Conservation (phyloP, 2,329 filamentous ascomycete species). For the Fusarium ambrosium region DNA sequence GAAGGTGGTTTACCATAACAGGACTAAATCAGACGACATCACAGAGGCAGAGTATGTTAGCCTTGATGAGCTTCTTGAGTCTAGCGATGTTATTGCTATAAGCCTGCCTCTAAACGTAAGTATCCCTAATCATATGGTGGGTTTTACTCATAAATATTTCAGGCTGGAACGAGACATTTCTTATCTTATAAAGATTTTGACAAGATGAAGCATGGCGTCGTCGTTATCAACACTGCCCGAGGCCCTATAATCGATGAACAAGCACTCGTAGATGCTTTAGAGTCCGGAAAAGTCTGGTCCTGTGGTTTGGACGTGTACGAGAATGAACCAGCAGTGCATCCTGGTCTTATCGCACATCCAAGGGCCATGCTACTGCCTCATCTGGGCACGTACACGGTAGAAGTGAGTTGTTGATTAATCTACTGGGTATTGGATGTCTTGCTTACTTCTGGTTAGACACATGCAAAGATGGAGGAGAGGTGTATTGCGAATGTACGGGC, state of each 20-base stretch:
- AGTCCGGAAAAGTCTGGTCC: neutral
- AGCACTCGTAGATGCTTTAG: neutral
- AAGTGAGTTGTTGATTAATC: neutral
- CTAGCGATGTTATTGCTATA: neutral
- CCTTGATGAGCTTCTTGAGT: neutral
- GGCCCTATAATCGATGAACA: neutral
- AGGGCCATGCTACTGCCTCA: neutral
- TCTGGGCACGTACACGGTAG: neutral
- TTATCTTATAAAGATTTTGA: neutral
- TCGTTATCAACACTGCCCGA: neutral
- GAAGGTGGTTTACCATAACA: neutral
- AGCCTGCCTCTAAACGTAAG: neutral
- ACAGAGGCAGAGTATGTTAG: neutral
- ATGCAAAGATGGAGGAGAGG: conserved; percentile 2
- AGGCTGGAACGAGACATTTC: neutral
- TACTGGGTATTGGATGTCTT: neutral
- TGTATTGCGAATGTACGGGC: neutral
- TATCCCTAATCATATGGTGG: neutral
- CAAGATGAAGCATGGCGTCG: neutral
- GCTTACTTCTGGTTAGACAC: neutral
- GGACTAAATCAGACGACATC: neutral
- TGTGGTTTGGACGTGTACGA: neutral
- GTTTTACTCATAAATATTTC: neutral
- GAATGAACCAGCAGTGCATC: neutral
- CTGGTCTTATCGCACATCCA: neutral